phyloP scores from a whole-genome alignment of 306 rosid species.

The Trifolium fragiferum region DNA sequence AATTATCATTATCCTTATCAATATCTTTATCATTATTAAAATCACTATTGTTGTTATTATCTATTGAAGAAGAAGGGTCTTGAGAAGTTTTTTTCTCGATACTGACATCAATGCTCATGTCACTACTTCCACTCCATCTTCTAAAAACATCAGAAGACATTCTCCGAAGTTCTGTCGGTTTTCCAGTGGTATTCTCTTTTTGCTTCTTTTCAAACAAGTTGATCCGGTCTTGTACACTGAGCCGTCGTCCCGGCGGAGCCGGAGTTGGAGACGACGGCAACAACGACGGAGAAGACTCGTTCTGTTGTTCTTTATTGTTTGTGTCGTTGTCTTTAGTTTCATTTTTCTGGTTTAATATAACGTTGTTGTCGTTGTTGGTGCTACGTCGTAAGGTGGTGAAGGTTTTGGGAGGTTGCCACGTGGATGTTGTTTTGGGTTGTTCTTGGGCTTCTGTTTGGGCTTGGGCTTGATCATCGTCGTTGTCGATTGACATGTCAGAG shows the following conservation, averaged over 20 bases:
- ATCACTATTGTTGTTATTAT: background rate
- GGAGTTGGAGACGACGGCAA: constrained; percentile 28
- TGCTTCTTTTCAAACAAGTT: constrained; percentile 95
- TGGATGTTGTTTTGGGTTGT: constrained; percentile 38
- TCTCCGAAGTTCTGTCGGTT: constrained; percentile 75
- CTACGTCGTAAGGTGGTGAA: constrained; percentile 45
- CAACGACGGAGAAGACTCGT: constrained; percentile 34
- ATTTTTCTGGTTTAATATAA: background rate
- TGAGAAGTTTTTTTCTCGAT: constrained; percentile 73
- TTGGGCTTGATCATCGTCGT: constrained; percentile 50
- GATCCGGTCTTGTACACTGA: constrained; percentile 95
- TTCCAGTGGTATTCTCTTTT: constrained; percentile 68
- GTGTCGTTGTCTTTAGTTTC: constrained; percentile 17
- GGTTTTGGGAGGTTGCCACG: constrained; percentile 64
- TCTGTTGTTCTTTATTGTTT: constrained; percentile 19
- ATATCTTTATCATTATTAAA: background rate
- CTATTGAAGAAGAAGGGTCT: constrained; percentile 65
- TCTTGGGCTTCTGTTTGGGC: constrained; percentile 17
- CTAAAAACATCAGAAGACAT: constrained; percentile 80
- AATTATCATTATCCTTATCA: constrained; percentile 43
- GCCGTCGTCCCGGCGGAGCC: constrained; percentile 68
- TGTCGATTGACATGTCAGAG: constrained; percentile 97
- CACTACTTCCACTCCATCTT: constrained; percentile 95
- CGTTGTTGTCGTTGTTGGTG: constrained; percentile 35
- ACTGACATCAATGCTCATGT: constrained; percentile 91